Evolutionary conservation across 805 yeast species (phyloP).

Genomic region (Wickerhamiella sergipiensis): DNA sequence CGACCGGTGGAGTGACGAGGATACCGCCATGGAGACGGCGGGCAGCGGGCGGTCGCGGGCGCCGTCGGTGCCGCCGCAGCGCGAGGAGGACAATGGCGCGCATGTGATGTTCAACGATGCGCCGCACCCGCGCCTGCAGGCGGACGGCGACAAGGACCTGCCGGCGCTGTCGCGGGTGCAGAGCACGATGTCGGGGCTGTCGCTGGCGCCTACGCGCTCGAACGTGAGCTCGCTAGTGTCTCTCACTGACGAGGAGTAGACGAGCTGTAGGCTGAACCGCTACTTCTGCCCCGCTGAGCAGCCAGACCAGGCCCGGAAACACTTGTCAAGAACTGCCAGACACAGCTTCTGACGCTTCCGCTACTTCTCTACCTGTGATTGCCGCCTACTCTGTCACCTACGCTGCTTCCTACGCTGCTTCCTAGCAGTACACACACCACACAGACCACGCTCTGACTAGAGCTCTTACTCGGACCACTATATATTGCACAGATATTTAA

Average conservation of each 20-base stretch:
- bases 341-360: no score
- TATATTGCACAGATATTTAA: background rate
- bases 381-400: no score
- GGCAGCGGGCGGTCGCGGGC: background rate
- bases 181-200: constrained; percentile 9
- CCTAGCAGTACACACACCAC: no score
- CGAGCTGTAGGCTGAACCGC: no score
- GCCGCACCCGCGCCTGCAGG: constrained; percentile 12
- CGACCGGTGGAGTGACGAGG: constrained; percentile 15
- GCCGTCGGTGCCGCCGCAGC: background rate
- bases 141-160: constrained; percentile 1
- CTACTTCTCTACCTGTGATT: no score
- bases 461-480: background rate
- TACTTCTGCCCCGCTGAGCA: no score
- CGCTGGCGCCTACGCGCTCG: constrained; percentile 15
- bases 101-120: constrained; percentile 13
- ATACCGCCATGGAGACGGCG: constrained; percentile 4
- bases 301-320: no score
- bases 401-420: no score
- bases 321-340: no score
- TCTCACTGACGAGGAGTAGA: constrained; percentile 17
- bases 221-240: constrained; percentile 16
- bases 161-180: constrained; percentile 13
- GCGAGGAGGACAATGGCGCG: constrained; percentile 1
- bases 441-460: no score